phyloP scores from a whole-genome alignment of 768 basidiomycete genomes.

The Suillus discolor region DNA sequence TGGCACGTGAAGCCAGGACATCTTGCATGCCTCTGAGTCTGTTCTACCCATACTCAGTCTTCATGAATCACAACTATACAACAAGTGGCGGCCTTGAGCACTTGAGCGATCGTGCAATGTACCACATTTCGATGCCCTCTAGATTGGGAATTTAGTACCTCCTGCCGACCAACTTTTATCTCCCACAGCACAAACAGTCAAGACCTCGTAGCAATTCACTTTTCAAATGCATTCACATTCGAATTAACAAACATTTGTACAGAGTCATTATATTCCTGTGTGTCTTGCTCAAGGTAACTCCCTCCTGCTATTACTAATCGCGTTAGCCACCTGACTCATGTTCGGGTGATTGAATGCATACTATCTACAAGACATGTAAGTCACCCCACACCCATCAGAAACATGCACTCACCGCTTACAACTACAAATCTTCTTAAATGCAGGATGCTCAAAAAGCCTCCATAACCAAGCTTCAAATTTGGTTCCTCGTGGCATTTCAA shows the following conservation, averaged over 20 bases:
- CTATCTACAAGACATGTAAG: conserved; percentile 47
- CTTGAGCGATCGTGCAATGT: conserved; percentile 88
- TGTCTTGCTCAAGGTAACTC: conserved; percentile 52
- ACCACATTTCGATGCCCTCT: conserved; percentile 58
- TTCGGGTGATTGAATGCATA: conserved; percentile 76
- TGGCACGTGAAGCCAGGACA: too few species aligned
- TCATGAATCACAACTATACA: conserved; percentile 79
- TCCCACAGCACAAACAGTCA: conserved; percentile 9
- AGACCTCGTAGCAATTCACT: conserved; percentile 10
- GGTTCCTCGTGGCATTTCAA: too few species aligned
- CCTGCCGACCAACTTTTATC: background rate
- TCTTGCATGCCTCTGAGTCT: too few species aligned
- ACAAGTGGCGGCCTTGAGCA: too few species aligned
- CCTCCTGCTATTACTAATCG: conserved; percentile 69
- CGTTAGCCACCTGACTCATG: conserved; percentile 75
- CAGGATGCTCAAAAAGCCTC: conserved; percentile 58
- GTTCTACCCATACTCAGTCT: too few species aligned
- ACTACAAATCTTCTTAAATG: conserved; percentile 70
- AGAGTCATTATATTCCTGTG: background rate
- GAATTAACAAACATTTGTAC: background rate
- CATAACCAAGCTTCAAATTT: conserved; percentile 56
- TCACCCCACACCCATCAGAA: background rate
- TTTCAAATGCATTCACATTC: background rate
- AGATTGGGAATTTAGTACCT: conserved; percentile 56
- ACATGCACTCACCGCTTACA: conserved; percentile 59